phyloP scores from a whole-genome alignment of 2,329 filamentous ascomycete genomes.

The Cercospora nicotianae region DNA sequence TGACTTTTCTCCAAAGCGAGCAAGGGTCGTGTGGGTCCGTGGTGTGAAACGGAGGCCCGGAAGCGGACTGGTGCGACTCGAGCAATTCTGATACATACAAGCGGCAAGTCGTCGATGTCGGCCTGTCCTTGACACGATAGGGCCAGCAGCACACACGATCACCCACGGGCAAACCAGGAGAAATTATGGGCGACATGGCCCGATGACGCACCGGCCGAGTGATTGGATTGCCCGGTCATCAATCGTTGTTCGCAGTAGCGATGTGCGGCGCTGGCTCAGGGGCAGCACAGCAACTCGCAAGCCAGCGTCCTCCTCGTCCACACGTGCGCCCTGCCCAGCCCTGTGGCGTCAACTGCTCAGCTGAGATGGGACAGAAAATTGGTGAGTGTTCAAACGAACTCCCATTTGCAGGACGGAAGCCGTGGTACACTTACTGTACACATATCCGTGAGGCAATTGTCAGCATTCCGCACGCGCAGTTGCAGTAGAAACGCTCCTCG shows the following conservation, averaged over 20 bases:
- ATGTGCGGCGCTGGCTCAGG: not conserved
- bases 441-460: not conserved
- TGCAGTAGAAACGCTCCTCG: not conserved
- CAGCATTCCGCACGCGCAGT: not conserved
- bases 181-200: not conserved
- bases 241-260: not conserved
- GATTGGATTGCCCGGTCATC: not conserved
- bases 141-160: not conserved
- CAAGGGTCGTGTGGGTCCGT: not conserved
- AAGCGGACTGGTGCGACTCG: conserved; percentile 6
- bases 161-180: not conserved
- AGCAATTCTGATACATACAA: conserved; percentile 9
- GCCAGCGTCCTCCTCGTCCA: not conserved
- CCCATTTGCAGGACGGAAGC: not conserved
- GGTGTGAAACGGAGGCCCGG: not conserved
- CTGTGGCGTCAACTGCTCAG: not conserved
- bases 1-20: conserved; percentile 10
- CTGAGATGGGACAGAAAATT: not conserved
- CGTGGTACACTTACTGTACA: not conserved
- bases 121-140: not conserved
- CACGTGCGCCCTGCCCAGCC: not conserved
- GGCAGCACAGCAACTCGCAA: not conserved
- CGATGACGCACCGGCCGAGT: conserved; percentile 1
- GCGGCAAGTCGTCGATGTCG: not conserved
- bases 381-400: not conserved